Evolutionary conservation across 2,329 filamentous ascomycete genomes (phyloP).

Genomic region (Xylariaceae sp.): DNA sequence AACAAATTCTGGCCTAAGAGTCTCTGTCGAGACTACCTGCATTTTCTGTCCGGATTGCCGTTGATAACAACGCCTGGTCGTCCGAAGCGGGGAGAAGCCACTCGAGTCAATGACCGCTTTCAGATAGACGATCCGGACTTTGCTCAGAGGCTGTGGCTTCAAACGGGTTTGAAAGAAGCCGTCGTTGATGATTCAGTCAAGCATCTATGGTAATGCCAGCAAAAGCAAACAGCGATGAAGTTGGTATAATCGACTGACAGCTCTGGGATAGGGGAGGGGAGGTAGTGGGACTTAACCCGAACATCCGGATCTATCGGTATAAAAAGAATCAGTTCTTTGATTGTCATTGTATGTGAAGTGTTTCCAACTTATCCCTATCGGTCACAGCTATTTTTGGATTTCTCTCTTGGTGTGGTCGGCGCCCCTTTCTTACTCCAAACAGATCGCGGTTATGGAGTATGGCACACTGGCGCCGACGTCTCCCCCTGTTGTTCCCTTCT

Average conservation of each 20-base stretch:
- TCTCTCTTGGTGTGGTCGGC: too few relatives aligned
- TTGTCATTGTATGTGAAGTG: constrained; percentile 67
- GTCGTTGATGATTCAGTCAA: constrained; percentile 37
- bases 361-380: too few relatives aligned
- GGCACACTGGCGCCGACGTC: too few relatives aligned
- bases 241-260: constrained; percentile 3
- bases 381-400: not conserved
- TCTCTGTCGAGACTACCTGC: constrained; percentile 70
- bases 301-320: constrained; percentile 87
- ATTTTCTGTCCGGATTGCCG: constrained; percentile 61
- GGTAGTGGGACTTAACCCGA: constrained; percentile 77
- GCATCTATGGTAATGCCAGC: constrained; percentile 46
- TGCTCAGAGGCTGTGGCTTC: constrained; percentile 68
- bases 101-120: constrained; percentile 84
- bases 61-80: constrained; percentile 71
- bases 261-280: constrained; percentile 67
- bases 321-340: constrained; percentile 84
- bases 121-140: constrained; percentile 73
- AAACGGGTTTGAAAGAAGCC: constrained; percentile 66
- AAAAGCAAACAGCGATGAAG: too few relatives aligned
- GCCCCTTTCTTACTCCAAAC: too few relatives aligned
- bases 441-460: too few relatives aligned
- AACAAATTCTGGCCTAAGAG: constrained; percentile 68
- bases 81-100: constrained; percentile 74
- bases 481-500: too few relatives aligned